Evolutionary conservation across 495 filamentous ascomycete genomes (phyloP), one percentile per base, ranked within the genome.

Genomic region (Glonium stellatum): DNA sequence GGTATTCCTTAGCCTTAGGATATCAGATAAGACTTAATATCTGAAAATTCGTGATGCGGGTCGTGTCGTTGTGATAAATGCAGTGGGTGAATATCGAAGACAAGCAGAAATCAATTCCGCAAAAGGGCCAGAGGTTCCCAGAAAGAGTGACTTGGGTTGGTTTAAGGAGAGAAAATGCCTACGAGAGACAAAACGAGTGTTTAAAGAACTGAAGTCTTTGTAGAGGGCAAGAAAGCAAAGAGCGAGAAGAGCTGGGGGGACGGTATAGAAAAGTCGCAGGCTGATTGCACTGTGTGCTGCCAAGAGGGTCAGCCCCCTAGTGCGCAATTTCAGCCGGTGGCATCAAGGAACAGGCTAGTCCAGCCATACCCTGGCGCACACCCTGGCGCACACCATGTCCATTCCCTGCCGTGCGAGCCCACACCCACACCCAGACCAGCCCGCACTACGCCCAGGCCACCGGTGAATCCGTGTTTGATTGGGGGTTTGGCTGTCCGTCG

Each of bases 41-140:
- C 39, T 44, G 12, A 4, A 18, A 44, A 44, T 44, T 44, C 39
- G 39, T 44, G 39, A 44, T 44, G 18, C 27, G 39, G 13, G 12
- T 44, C 39, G 39, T 44, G 12, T 44, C 39, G 39, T 4, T 44
- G 12, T 44, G 39, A 44, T 18, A 44, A 44, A 44, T 44, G 39
- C 39, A 44, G 39, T 44, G 39, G 36, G 4, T 44, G 39, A 44
- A 44, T 1, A 44, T 2, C 13, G 39, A 44, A 44, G 39, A 13
- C 18, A 44, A 44, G 39, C 39, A 44, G 39, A 44, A 44, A 44
- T 44, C 39, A 44, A 44, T 44, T 44, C 39, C 39, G 39, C 39
- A 4, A 18, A 18, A 18, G 18, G 4, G 39, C 39, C 13, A 44
- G 39, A 44, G 39, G 13, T 44, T 44, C 27, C 27, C 39, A 44